Evolutionary conservation across 2,329 filamentous ascomycete species (phyloP), one percentile per base, ranked within the genome.

Genomic region (Exophiala bonariae): DNA sequence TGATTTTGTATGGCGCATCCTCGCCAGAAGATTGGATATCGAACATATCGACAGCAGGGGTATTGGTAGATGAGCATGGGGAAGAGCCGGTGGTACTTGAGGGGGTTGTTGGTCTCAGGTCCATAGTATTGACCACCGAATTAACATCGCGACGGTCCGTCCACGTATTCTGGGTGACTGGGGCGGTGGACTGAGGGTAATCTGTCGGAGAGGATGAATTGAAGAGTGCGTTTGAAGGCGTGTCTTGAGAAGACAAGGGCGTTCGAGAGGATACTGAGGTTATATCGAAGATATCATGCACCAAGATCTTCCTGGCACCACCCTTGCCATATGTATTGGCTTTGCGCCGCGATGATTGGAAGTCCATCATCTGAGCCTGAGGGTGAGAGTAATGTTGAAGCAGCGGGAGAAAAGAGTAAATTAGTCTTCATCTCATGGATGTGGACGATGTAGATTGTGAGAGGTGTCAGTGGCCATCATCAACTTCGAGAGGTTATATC

Each of bases 271-370:
- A 11, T 26, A 11, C 11, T 26, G 35, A 18, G 18, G 10, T 41
- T 13, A 51, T 31, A 36, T 47, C 49, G 35, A 57, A 57, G 16
- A 57, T 44, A 34, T 57, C 51, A 31, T 54, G 54, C 3, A 57
- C 49, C n/a, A 47, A 31, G 20, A 50, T 19, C 26, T 48, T 49
- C 40, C 49, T 47, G 13, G 28, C 19, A 3, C 40, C 49, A 3
- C 40, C 49, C 52, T 66, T 67, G 44, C 69, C 66, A 52, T 72
- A 72, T 8, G 67, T 71, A 39, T 64, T 62, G 41, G 58, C 50
- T 47, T 62, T 66, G 41, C 65, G 66, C 52, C 57, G 59, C 17
- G 18, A 30, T 22, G 22, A 14, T 26, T 42, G 49, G 32, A 44
- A 17, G 11, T 57, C 51, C 54, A 57, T 53, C 13, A n/a, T n/a